Base-by-base conservation (phyloP, 2,329 filamentous ascomycete species). In the Curvularia lunata region DNA sequence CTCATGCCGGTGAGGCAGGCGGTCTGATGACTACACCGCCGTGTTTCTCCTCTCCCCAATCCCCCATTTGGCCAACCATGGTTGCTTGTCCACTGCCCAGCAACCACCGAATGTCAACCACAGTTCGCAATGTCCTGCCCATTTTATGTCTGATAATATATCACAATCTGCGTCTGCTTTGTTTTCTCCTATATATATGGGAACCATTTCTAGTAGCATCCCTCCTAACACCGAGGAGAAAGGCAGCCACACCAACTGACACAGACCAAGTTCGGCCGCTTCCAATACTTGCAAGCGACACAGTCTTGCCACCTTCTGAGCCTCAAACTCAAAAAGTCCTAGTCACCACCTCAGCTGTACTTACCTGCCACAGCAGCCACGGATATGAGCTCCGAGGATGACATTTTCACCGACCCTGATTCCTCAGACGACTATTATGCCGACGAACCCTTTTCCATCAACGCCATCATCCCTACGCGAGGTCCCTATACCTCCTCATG, bases 401-500 rank as follows among this genome's bases (percentile, higher is more conserved):
- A 27, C 10, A 6, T 27, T 28, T 12, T 18, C 9, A 10, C 9
- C 9, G 27, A n/a, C 28, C 30, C 43, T 6, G 27, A 30, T 13
- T n/a, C 18, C 34, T 37, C 34, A 7, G n/a, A 40, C 18, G 21
- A 41, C 10, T 23, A 32, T 23, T n/a, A 30, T 23, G 43, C 41
- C 13, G 8, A 30, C 10, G 18, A 18, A 1, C 25, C 2, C 25
- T 37, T 45, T 8, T 42, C 16, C 12, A 13, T 42, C 42, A 56
- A 53, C 16, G 21, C 30, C n/a, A 32, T 42, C 27, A 16, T 32
- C 9, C 18, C 49, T 23, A 21, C 30, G 27, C 34, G 28, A 12
- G 21, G 49, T 21, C 54, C 42, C 34, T 53, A 48, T 12, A 9
- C n/a, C 16, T 43, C 43, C 16, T 21, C 34, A 43, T 53, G 43